Evolutionary conservation across 495 filamentous ascomycete species (phyloP).

Genomic region (Pyrenopolyporus hunteri): DNA sequence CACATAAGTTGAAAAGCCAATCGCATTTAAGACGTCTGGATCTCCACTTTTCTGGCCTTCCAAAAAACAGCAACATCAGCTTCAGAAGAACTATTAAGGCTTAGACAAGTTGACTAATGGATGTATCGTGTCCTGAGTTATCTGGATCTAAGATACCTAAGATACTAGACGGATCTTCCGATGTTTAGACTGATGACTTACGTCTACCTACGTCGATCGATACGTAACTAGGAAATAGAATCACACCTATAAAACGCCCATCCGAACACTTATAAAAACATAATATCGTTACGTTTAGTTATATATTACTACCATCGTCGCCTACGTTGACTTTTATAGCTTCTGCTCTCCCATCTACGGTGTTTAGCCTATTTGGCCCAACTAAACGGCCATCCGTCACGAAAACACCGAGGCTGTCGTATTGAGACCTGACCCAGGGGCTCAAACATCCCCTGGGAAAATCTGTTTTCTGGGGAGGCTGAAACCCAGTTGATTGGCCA

Average conservation of each 20-base stretch:
- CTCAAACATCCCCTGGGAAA: constrained; percentile 30
- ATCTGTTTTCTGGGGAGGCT: constrained; percentile 18
- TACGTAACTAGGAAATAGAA: no score
- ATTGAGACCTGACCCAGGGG: constrained; percentile 20
- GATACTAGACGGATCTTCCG: no score
- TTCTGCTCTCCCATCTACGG: no score
- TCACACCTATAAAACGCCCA: no score
- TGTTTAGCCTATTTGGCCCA: neutral
- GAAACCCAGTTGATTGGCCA: constrained; percentile 24
- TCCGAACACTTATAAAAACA: no score
- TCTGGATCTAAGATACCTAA: neutral
- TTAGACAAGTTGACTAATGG: constrained; percentile 8
- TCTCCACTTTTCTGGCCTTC: constrained; percentile 20
- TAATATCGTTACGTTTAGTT: no score
- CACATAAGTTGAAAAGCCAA: constrained; percentile 13
- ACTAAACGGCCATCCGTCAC: constrained; percentile 14
- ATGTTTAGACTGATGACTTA: no score
- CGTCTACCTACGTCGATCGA: no score
- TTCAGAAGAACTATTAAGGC: constrained; percentile 11
- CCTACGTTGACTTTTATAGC: no score
- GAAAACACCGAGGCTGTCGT: constrained; percentile 5
- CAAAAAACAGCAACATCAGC: neutral
- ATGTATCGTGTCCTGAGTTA: constrained; percentile 14
- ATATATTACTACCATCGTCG: no score
- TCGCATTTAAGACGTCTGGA: constrained; percentile 24